phyloP scores from a whole-genome alignment of 495 filamentous ascomycete species.

The Tetracladium setigerum region DNA sequence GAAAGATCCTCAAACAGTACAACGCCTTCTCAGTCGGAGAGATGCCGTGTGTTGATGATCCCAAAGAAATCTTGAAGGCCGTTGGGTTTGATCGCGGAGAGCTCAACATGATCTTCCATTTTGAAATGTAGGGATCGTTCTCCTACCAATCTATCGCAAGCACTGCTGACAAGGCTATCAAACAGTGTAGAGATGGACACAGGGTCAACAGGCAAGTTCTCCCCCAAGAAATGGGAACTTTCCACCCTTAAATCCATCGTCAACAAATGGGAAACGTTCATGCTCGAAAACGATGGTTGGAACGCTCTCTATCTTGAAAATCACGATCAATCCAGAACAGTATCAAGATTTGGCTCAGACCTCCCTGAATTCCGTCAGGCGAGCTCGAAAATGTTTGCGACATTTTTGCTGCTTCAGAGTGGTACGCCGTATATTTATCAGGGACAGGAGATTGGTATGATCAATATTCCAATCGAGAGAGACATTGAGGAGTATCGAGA shows the following conservation, averaged over 20 bases:
- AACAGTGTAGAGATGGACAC: slow-evolving; percentile 49
- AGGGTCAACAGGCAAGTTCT: slow-evolving; percentile 44
- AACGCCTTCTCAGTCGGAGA: slow-evolving; percentile 67
- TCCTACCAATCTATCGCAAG: slow-evolving; percentile 35
- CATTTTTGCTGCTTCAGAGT: slow-evolving; percentile 47
- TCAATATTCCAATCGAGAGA: slow-evolving; percentile 60
- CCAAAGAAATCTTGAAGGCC: slow-evolving; percentile 49
- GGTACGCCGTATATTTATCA: slow-evolving; percentile 71
- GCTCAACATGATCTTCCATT: slow-evolving; percentile 73
- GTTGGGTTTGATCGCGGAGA: slow-evolving; percentile 53
- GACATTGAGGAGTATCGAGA: slow-evolving; percentile 62
- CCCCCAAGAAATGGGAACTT: slow-evolving; percentile 38
- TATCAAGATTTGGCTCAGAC: slow-evolving; percentile 49
- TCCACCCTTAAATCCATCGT: slow-evolving; percentile 51
- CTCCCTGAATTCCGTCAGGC: slow-evolving; percentile 35
- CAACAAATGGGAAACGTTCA: slow-evolving; percentile 59
- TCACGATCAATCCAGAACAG: slow-evolving; percentile 60
- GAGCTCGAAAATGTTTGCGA: slow-evolving; percentile 57
- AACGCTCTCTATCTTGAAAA: slow-evolving; percentile 69
- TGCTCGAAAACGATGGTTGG: slow-evolving; percentile 65
- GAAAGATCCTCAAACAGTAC: slow-evolving; percentile 52
- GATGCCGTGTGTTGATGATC: slow-evolving; percentile 54
- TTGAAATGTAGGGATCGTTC: slow-evolving; percentile 50
- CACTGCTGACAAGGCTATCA: slow-evolving; percentile 41
- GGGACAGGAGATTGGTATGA: slow-evolving; percentile 71